Percentiles rank a stretch among this genome's conserved stretches.
Evolutionary conservation across 495 filamentous ascomycete genomes (phyloP).

Genomic region (Filosporella fistucella): DNA sequence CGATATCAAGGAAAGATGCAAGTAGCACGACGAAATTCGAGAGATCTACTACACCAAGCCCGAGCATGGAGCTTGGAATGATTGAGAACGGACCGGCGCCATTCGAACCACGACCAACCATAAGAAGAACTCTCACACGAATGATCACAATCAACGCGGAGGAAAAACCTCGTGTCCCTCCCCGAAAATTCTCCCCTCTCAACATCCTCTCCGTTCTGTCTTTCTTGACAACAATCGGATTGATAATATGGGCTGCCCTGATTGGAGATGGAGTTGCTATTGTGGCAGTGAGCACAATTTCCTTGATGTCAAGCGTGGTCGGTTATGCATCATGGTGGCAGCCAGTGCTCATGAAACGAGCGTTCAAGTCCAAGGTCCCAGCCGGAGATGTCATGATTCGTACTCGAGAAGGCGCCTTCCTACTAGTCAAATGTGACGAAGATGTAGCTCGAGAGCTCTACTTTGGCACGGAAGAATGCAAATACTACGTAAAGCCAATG

Average conservation of each 20-base stretch:
- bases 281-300: constrained; percentile 40
- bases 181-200: constrained; percentile 40
- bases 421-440: constrained; percentile 57
- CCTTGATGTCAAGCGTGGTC: constrained; percentile 41
- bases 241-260: constrained; percentile 37
- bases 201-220: constrained; percentile 48
- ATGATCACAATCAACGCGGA: constrained; percentile 23
- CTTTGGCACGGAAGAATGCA: constrained; percentile 51
- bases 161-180: constrained; percentile 37
- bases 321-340: constrained; percentile 52
- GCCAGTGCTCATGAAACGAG: constrained; percentile 44
- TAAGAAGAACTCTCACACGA: constrained; percentile 29
- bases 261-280: constrained; percentile 52
- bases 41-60: not conserved
- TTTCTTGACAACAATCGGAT: constrained; percentile 39
- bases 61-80: constrained; percentile 2
- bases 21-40: not conserved
- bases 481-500: constrained; percentile 39
- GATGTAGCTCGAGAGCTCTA: constrained; percentile 63
- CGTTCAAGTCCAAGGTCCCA: constrained; percentile 42
- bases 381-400: constrained; percentile 56
- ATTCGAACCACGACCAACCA: constrained; percentile 18
- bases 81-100: constrained; percentile 3
- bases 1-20: not conserved
- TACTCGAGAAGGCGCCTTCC: constrained; percentile 56